Evolutionary conservation across 2,329 filamentous ascomycete species (phyloP), one percentile per base, ranked within the genome.

Genomic region (Fusarium sp.): DNA sequence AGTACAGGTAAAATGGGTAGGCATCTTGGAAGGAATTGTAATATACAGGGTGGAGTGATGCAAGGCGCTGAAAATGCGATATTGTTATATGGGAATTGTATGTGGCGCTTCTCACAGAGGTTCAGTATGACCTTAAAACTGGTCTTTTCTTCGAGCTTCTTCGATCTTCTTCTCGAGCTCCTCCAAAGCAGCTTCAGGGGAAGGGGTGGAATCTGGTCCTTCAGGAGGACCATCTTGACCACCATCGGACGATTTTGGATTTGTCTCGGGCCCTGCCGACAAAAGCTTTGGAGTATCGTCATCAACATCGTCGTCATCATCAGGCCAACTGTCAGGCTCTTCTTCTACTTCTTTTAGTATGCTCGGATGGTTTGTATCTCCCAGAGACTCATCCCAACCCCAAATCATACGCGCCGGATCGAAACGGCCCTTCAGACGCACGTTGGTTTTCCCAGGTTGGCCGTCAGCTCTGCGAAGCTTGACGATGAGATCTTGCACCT

Each of bases 361-460:
- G 22, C 58, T 22, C 55, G 18, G 26, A 32, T 54, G 50, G 6
- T 51, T 39, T 6, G 50, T n/a, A 38, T 55, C 58, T 22, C 26
- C 38, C 15, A 53, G 41, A 17, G 45, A 26, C 41, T 55, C 53
- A n/a, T 48, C 44, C 77, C 74, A 78, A 36, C 56, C 63, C 44
- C 70, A 24, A 12, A 78, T 55, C 77, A 78, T 78, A 10, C 35
- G 36, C 24, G 51, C 58, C 8, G 77, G 77, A 15, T 73, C 54
- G 48, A 78, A 78, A 14, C 66, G 74, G 11, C 77, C 75, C n/a
- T 65, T 71, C 13, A 79, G 69, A 39, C 73, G 68, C 58, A 79
- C 74, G 6, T 67, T 75, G 54, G 74, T 60, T 18, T 73, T 78
- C 2, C 75, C 75, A 18, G 60, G 48, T 45, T 73, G 39, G 14